phyloP scores from a whole-genome alignment of 2,329 filamentous ascomycete species.

The Onygenales sp. region DNA sequence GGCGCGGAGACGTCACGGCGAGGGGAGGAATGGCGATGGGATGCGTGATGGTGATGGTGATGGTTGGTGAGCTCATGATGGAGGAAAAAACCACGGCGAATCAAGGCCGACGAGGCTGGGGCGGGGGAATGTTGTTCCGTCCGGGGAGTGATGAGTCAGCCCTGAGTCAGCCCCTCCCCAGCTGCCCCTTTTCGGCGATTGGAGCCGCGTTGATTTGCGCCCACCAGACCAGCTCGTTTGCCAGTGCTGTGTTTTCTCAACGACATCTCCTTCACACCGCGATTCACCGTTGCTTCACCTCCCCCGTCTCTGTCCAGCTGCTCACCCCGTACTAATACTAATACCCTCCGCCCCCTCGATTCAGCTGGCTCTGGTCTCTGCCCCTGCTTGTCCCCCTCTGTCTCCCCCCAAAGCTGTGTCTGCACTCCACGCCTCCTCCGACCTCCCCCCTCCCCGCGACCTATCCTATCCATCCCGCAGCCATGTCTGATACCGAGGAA shows the following conservation, averaged over 20 bases:
- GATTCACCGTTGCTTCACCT: not conserved
- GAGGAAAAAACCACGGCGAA: too few relatives aligned
- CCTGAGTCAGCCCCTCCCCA: too few relatives aligned
- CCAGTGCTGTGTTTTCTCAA: not conserved
- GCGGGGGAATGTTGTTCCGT: too few relatives aligned
- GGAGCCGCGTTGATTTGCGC: too few relatives aligned
- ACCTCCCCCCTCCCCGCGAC: constrained; percentile 3
- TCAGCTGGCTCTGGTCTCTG: constrained; percentile 23
- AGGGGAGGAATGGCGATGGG: too few relatives aligned
- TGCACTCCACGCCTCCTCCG: constrained; percentile 1
- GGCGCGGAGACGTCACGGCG: too few relatives aligned
- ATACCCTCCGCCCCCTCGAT: constrained; percentile 6
- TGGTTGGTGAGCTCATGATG: too few relatives aligned
- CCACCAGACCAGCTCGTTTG: too few relatives aligned
- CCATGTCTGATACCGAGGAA: constrained; percentile 55
- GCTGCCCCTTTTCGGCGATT: too few relatives aligned
- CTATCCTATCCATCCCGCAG: constrained; percentile 8
- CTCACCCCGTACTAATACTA: not conserved
- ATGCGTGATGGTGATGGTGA: too few relatives aligned
- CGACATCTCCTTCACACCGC: not conserved
- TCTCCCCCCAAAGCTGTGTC: constrained; percentile 1
- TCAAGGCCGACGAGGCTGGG: too few relatives aligned
- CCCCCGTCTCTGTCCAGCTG: not conserved
- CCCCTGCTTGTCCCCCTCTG: not conserved
- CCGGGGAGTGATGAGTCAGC: too few relatives aligned